A percentile compares a stretch with the other conserved stretches of the same genome.
These are phyloP conservation scores for Trichoderma citrinoviride DNA, from an alignment of 2,329 filamentous ascomycete species.

Conservation along the genomic window DNA sequence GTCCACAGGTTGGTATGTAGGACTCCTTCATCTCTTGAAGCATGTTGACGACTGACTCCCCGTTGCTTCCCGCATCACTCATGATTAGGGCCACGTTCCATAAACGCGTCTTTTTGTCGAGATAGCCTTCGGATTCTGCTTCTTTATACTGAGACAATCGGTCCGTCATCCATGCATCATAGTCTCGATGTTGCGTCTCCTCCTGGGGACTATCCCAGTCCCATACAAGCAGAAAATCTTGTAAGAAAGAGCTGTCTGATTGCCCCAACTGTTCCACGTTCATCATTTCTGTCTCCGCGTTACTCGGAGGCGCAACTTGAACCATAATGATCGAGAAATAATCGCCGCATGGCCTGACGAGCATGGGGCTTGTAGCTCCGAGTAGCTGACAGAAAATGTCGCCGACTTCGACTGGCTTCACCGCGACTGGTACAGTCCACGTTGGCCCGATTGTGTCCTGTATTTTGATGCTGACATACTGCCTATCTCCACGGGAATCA, in stretches of 20 bases:
- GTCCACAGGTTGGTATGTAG: background rate
- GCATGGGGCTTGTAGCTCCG: background rate
- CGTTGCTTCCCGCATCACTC: background rate
- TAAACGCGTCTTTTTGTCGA: background rate
- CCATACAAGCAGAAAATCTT: slow-evolving; percentile 8
- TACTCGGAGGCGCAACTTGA: background rate
- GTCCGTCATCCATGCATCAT: background rate
- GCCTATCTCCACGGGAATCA: background rate
- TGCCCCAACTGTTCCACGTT: background rate
- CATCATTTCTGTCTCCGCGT: background rate
- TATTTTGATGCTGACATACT: background rate
- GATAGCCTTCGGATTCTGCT: background rate
- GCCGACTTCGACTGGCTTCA: background rate
- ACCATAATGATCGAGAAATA: background rate
- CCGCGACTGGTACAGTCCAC: background rate
- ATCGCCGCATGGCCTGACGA: background rate
- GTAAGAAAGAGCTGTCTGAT: background rate
- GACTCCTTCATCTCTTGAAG: background rate
- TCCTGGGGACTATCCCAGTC: background rate
- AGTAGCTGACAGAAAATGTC: background rate
- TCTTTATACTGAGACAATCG: background rate
- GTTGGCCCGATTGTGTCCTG: background rate
- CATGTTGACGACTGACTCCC: background rate
- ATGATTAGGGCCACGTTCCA: background rate
- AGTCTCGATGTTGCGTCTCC: background rate